Conservation (phyloP, 495 filamentous ascomycete genomes). For the Trichocladium antarcticum region DNA sequence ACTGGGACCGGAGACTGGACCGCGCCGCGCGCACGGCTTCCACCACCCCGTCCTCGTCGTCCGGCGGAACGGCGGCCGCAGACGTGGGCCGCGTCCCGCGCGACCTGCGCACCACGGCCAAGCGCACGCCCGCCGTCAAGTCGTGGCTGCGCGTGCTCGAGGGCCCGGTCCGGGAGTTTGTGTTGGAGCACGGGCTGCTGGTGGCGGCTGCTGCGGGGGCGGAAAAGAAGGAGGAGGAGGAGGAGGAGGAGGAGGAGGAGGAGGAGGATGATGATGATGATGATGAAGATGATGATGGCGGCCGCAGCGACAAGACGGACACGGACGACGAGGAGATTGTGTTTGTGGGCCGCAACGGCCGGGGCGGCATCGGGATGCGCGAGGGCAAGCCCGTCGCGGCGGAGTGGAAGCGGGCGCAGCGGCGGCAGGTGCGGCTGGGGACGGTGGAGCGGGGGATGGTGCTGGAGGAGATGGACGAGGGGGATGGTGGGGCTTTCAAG, state of each 20-base stretch:
- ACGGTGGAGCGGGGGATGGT: slow-evolving; percentile 64
- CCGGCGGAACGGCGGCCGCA: slow-evolving; percentile 25
- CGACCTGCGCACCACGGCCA: slow-evolving; percentile 44
- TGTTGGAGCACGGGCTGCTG: slow-evolving; percentile 30
- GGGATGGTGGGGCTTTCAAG: slow-evolving; percentile 70
- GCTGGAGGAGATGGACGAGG: slow-evolving; percentile 62
- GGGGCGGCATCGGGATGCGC: slow-evolving; percentile 39
- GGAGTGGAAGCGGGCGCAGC: slow-evolving; percentile 28
- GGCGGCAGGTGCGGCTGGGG: slow-evolving; percentile 48
- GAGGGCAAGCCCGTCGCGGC: slow-evolving; percentile 34
- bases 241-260: no score
- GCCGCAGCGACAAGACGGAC: slow-evolving; percentile 42
- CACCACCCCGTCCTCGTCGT: slow-evolving; percentile 36
- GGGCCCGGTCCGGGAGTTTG: slow-evolving; percentile 36
- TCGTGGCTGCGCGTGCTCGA: slow-evolving; percentile 39
- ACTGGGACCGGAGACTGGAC: no score
- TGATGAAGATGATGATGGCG: slow-evolving; percentile 18
- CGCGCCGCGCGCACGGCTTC: no score
- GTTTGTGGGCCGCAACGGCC: slow-evolving; percentile 71
- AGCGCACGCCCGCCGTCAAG: slow-evolving; percentile 38
- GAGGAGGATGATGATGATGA: neutral
- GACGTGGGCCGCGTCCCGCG: slow-evolving; percentile 44
- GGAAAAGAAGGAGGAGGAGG: no score
- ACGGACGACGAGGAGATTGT: slow-evolving; percentile 85
- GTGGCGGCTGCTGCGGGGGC: neutral